Conservation (phyloP, 176 grass and related monocot species). For the Stipa capillata region DNA sequence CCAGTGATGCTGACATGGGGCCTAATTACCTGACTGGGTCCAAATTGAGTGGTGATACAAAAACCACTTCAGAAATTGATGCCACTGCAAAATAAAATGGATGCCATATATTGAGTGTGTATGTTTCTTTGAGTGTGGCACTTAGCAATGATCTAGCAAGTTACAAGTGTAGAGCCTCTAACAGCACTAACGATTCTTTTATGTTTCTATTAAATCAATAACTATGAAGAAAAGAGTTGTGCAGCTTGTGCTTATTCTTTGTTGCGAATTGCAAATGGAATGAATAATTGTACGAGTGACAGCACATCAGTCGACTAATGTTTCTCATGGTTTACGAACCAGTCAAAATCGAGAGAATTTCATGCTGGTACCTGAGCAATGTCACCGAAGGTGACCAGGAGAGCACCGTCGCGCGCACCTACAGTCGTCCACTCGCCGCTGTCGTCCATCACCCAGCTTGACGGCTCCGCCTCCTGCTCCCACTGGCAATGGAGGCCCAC, state of each 20-base stretch:
- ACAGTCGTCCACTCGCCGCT: slow-evolving; percentile 36
- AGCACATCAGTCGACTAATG: background rate
- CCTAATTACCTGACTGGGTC: background rate
- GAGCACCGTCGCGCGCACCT: slow-evolving; percentile 16
- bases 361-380: slow-evolving; percentile 68
- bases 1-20: slow-evolving; percentile 18
- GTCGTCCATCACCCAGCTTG: slow-evolving; percentile 43
- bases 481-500: slow-evolving; percentile 53
- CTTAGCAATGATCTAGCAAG: background rate
- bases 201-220: background rate
- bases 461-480: slow-evolving; percentile 16
- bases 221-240: background rate
- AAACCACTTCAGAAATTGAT: slow-evolving; percentile 21
- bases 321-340: background rate
- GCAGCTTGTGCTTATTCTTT: background rate
- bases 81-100: slow-evolving; percentile 1
- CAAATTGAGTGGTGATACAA: background rate
- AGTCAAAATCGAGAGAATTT: background rate
- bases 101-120: background rate
- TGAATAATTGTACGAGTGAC: background rate
- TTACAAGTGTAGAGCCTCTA: no score
- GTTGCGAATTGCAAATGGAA: background rate
- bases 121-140: background rate
- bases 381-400: slow-evolving; percentile 75
- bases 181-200: background rate